phyloP scores from a whole-genome alignment of 2,329 filamentous ascomycete species.

The Aspergillus thermomutatus region DNA sequence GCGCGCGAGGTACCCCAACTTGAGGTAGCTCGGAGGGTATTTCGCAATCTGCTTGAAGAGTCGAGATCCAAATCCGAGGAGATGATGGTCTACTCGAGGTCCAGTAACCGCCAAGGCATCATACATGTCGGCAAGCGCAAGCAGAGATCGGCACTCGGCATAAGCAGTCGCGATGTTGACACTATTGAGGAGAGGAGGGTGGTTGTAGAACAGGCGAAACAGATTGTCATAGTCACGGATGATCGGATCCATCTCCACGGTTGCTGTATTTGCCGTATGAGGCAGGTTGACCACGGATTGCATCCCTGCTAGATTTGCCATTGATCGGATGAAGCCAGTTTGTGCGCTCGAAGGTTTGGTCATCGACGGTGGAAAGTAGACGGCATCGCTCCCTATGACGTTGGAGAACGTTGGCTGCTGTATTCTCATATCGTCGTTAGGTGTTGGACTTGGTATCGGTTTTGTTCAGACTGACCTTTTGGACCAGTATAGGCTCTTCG shows the following conservation, averaged over 20 bases:
- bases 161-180: slow-evolving; percentile 91
- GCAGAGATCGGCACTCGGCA: slow-evolving; percentile 85
- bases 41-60: slow-evolving; percentile 97
- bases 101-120: slow-evolving; percentile 85
- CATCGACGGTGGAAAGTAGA: slow-evolving; percentile 51
- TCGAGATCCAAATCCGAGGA: slow-evolving; percentile 84
- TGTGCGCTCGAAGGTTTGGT: slow-evolving; percentile 61
- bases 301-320: slow-evolving; percentile 69
- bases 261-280: slow-evolving; percentile 50
- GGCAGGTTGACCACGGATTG: slow-evolving; percentile 52
- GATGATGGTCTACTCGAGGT: slow-evolving; percentile 86
- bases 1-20: slow-evolving; percentile 79
- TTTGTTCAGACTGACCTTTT: slow-evolving; percentile 57
- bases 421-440: not conserved
- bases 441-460: not conserved
- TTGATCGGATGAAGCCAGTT: slow-evolving; percentile 78
- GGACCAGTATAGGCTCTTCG: slow-evolving; percentile 83
- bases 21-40: slow-evolving; percentile 88
- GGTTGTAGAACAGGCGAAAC: slow-evolving; percentile 94
- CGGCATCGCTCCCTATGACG: slow-evolving; percentile 54
- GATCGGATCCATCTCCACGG: slow-evolving; percentile 65
- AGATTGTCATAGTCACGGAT: slow-evolving; percentile 93
- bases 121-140: slow-evolving; percentile 90
- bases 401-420: slow-evolving; percentile 43
- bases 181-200: slow-evolving; percentile 74